A percentile compares a stretch with the other conserved stretches of the same genome.
phyloP scores from a whole-genome alignment of 164 flowering plant species.

The Aristolochia contorta region DNA sequence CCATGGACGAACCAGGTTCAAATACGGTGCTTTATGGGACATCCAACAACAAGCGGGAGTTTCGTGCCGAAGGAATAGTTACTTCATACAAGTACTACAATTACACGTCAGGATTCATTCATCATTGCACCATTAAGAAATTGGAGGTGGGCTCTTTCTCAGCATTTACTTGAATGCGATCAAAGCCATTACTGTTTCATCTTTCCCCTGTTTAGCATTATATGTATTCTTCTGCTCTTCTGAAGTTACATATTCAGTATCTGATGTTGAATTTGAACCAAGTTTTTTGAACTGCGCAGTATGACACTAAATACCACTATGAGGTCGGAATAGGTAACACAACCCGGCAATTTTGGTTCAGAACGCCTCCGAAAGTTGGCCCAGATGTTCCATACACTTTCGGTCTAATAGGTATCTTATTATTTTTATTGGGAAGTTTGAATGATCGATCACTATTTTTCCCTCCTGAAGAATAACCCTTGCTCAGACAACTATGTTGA shows the following conservation, averaged over 20 bases:
- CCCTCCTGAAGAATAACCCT: too few relatives aligned
- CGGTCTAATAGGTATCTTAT: slow-evolving; percentile 38
- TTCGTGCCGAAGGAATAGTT: slow-evolving; percentile 22
- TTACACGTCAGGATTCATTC: slow-evolving; percentile 75
- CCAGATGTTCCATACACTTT: slow-evolving; percentile 55
- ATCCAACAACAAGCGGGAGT: slow-evolving; percentile 8
- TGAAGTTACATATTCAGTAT: too few relatives aligned
- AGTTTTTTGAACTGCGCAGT: slow-evolving; percentile 19
- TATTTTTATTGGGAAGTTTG: neutral
- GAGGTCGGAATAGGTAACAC: slow-evolving; percentile 29
- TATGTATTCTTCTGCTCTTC: neutral
- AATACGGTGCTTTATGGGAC: slow-evolving; percentile 3
- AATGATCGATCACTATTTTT: neutral
- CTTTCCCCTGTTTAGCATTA: neutral
- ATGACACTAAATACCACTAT: slow-evolving; percentile 38
- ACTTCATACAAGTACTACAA: slow-evolving; percentile 44
- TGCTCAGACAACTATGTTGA: too few relatives aligned
- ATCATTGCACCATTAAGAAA: slow-evolving; percentile 49
- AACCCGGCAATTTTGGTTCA: slow-evolving; percentile 33
- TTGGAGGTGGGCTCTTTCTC: slow-evolving; percentile 33
- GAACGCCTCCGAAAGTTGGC: slow-evolving; percentile 42
- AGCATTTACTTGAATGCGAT: neutral
- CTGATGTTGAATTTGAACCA: neutral
- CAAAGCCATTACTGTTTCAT: too few relatives aligned
- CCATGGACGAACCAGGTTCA: slow-evolving; percentile 21